These are phyloP conservation scores for Xylaria sp. DNA, from an alignment of 2,329 filamentous ascomycete species.

Conservation along the genomic window DNA sequence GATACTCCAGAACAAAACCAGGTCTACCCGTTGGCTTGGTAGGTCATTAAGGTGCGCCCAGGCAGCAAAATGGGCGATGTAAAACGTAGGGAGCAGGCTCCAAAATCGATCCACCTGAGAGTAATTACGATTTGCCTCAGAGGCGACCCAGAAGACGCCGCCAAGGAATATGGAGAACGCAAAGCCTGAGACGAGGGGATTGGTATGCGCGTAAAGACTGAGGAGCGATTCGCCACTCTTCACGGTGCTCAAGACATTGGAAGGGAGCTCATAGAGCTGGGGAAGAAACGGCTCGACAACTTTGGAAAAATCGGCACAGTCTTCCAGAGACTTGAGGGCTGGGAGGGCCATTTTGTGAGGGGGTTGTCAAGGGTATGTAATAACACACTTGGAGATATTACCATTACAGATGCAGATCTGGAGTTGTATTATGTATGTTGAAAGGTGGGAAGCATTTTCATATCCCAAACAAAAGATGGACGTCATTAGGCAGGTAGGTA, in stretches of 20 bases:
- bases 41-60: slow-evolving; percentile 84
- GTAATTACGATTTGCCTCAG: slow-evolving; percentile 91
- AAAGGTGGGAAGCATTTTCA: neutral
- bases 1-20: slow-evolving; percentile 74
- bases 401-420: neutral
- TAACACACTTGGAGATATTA: slow-evolving; percentile 12
- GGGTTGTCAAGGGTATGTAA: neutral
- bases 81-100: slow-evolving; percentile 89
- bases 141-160: slow-evolving; percentile 76
- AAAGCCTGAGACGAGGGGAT: slow-evolving; percentile 82
- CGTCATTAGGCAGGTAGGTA: slow-evolving; percentile 18
- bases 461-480: slow-evolving; percentile 15
- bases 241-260: slow-evolving; percentile 69
- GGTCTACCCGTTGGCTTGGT: slow-evolving; percentile 76
- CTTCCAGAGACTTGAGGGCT: slow-evolving; percentile 72
- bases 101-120: slow-evolving; percentile 96
- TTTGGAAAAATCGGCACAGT: slow-evolving; percentile 80
- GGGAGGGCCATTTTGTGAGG: slow-evolving; percentile 73
- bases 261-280: slow-evolving; percentile 76
- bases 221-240: slow-evolving; percentile 71
- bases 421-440: slow-evolving; percentile 1
- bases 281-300: slow-evolving; percentile 80
- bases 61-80: slow-evolving; percentile 83
- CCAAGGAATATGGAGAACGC: slow-evolving; percentile 78
- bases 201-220: slow-evolving; percentile 82